Conservation (phyloP, 163 green algal genomes). For the Volvox carteri region DNA sequence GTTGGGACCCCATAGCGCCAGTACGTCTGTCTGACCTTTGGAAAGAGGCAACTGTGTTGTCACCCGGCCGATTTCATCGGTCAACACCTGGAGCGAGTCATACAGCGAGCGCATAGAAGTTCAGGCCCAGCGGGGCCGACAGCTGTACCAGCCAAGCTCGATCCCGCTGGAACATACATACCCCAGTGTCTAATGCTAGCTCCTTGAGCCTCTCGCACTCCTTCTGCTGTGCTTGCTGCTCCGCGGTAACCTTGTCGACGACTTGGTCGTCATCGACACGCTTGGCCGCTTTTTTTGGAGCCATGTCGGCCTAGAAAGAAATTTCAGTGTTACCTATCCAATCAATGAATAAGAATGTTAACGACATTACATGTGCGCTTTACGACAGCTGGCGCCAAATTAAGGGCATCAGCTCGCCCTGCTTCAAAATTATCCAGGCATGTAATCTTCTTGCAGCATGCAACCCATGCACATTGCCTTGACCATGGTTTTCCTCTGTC, state of each 20-base stretch:
- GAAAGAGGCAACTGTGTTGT: conserved; percentile 44
- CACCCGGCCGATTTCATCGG: conserved; percentile 33
- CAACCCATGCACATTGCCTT: too few species aligned
- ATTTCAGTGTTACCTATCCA: neutral
- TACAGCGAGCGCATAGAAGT: too few species aligned
- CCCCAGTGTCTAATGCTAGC: conserved; percentile 18
- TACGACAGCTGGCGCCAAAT: neutral
- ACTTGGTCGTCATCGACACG: conserved; percentile 25
- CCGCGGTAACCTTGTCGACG: neutral
- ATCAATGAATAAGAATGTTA: neutral
- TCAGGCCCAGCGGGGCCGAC: too few species aligned
- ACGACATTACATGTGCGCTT: neutral
- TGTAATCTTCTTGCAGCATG: too few species aligned
- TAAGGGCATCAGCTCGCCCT: too few species aligned
- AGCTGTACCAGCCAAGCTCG: too few species aligned
- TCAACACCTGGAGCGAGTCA: neutral
- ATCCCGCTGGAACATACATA: too few species aligned
- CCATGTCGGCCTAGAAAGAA: conserved; percentile 9
- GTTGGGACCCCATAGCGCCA: too few species aligned
- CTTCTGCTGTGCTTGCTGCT: conserved; percentile 28
- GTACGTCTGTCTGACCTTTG: conserved; percentile 37
- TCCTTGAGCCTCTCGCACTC: conserved; percentile 33
- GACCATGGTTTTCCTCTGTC: too few species aligned
- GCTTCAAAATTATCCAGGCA: too few species aligned
- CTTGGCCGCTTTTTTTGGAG: conserved; percentile 29